A percentile compares a stretch with the other conserved stretches of the same genome.
Evolutionary conservation across 2,329 filamentous ascomycete genomes (phyloP).

Genomic region (Ceratocystis albifundus): DNA sequence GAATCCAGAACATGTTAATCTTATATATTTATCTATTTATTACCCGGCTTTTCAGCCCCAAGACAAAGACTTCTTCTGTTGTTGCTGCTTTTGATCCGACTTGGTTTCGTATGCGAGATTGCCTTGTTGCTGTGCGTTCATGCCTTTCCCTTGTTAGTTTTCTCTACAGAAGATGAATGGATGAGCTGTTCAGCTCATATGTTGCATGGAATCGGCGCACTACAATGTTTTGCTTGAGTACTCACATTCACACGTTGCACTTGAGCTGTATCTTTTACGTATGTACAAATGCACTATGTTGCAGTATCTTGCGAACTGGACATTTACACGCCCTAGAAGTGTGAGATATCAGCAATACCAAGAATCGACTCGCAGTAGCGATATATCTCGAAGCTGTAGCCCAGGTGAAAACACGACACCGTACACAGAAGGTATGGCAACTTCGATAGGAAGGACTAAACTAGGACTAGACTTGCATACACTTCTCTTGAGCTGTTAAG

Average conservation of each 20-base stretch:
- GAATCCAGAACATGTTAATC: neutral
- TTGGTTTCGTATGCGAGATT: too few relatives aligned
- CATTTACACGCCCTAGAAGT: neutral
- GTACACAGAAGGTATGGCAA: neutral
- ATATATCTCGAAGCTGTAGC: neutral
- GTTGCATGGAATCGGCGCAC: neutral
- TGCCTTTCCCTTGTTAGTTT: too few relatives aligned
- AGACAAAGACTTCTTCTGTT: neutral
- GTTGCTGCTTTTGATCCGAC: too few relatives aligned
- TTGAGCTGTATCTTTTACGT: neutral
- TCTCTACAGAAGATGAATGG: neutral
- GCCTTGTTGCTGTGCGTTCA: too few relatives aligned
- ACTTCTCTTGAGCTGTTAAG: neutral
- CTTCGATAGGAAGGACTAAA: neutral
- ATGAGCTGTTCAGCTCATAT: neutral
- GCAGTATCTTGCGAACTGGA: neutral
- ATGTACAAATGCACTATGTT: neutral
- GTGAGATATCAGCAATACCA: neutral
- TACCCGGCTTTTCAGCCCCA: neutral
- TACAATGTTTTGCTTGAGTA: too few relatives aligned
- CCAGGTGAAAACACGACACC: neutral
- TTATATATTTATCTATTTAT: neutral
- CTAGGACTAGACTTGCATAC: neutral
- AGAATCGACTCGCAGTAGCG: neutral
- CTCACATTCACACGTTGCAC: neutral